phyloP scores from a whole-genome alignment of 345 rosid species.

The Arabis hirsuta region DNA sequence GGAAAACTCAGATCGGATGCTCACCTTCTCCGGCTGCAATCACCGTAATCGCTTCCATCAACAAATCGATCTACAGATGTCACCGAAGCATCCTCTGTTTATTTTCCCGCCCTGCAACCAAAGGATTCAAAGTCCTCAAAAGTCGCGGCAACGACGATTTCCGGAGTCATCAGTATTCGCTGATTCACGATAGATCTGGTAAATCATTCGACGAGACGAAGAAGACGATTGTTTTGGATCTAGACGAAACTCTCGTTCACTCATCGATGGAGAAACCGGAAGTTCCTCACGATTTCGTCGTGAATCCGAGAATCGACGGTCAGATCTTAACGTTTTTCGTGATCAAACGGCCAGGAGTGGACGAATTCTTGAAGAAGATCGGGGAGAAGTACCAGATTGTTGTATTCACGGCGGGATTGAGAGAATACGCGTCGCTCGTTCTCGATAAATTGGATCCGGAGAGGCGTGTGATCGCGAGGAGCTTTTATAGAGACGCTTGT shows the following conservation, averaged over 20 bases:
- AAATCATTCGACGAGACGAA: slow-evolving; percentile 43
- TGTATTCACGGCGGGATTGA: slow-evolving; percentile 88
- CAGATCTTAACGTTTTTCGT: slow-evolving; percentile 67
- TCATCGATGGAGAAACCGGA: slow-evolving; percentile 80
- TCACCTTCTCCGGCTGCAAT: slow-evolving; percentile 44
- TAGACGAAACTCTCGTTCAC: slow-evolving; percentile 87
- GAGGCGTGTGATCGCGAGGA: slow-evolving; percentile 59
- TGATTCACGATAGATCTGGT: slow-evolving; percentile 40
- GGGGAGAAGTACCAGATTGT: slow-evolving; percentile 69
- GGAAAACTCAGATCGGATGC: slow-evolving; percentile 47
- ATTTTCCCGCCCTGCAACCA: slow-evolving; percentile 55
- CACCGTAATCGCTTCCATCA: slow-evolving; percentile 60
- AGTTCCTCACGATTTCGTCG: slow-evolving; percentile 60
- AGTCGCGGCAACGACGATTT: slow-evolving; percentile 15
- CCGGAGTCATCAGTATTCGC: not conserved
- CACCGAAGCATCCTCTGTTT: slow-evolving; percentile 68
- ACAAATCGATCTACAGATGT: slow-evolving; percentile 64
- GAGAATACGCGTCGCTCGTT: slow-evolving; percentile 76
- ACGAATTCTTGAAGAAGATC: slow-evolving; percentile 59
- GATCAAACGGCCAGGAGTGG: slow-evolving; percentile 87
- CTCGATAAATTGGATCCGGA: slow-evolving; percentile 64
- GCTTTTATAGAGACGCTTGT: slow-evolving; percentile 78
- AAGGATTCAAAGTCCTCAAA: slow-evolving; percentile 63
- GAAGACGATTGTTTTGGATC: slow-evolving; percentile 82
- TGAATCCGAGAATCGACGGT: slow-evolving; percentile 71